Evolutionary conservation across 371 early-diverging fungal species (phyloP).

Genomic region (Mortierella sp.): DNA sequence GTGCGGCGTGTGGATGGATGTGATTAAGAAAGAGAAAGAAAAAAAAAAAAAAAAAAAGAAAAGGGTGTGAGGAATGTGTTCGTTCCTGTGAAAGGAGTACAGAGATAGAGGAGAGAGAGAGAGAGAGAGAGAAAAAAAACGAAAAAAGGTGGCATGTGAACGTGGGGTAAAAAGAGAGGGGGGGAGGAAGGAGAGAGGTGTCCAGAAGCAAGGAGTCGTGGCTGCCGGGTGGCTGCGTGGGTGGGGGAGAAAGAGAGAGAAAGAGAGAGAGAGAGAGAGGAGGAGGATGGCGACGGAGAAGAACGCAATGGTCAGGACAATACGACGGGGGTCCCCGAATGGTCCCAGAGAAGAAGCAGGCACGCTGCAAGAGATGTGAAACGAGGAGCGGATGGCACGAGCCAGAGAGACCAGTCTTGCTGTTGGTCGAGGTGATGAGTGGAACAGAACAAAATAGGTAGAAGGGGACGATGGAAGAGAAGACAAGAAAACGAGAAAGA

Average conservation of each 20-base stretch:
- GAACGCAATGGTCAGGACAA: not conserved
- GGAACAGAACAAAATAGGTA: not conserved
- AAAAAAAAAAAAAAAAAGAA: not conserved
- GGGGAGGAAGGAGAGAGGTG: not conserved
- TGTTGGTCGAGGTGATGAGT: too few species aligned
- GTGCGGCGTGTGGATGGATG: too few species aligned
- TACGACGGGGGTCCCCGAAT: not conserved
- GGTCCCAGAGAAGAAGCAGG: too few species aligned
- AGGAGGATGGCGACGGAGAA: not conserved
- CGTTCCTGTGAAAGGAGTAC: not conserved
- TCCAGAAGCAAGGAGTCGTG: not conserved
- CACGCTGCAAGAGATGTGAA: too few species aligned
- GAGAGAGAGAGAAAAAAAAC: not conserved
- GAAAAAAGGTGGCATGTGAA: not conserved
- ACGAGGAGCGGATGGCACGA: too few species aligned
- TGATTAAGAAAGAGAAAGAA: too few species aligned
- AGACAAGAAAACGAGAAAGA: too few species aligned
- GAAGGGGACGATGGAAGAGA: not conserved
- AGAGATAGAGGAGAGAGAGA: not conserved
- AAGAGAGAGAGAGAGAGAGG: not conserved
- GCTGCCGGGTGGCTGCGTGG: not conserved
- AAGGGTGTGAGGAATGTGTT: not conserved
- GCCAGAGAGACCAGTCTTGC: too few species aligned
- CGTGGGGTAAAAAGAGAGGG: not conserved
- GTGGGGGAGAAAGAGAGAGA: not conserved